Evolutionary conservation across 2,329 filamentous ascomycete species (phyloP).

Genomic region (Daldinia sp.): DNA sequence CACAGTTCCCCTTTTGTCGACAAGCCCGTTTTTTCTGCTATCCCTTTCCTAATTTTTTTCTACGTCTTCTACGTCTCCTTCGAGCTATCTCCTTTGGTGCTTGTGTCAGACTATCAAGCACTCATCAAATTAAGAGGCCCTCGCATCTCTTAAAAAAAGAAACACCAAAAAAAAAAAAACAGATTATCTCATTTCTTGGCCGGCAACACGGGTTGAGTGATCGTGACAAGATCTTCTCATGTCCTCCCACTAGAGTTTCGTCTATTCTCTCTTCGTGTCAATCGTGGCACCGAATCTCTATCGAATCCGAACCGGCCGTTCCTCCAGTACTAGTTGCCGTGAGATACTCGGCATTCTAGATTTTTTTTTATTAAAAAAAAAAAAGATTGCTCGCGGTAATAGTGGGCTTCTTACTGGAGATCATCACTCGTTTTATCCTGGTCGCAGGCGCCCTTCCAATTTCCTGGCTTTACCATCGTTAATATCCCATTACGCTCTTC

Average conservation of each 20-base stretch:
- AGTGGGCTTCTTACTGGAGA: conserved; percentile 54
- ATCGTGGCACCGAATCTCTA: conserved; percentile 42
- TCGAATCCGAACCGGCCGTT: conserved; percentile 36
- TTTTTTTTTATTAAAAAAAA: too few relatives aligned
- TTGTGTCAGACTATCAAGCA: conserved; percentile 30
- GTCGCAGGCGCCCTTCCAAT: conserved; percentile 66
- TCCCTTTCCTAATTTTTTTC: conserved; percentile 38
- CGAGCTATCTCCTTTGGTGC: conserved; percentile 29
- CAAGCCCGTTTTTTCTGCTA: conserved; percentile 33
- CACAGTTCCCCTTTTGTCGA: conserved; percentile 33
- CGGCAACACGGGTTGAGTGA: conserved; percentile 24
- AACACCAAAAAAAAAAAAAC: conserved; percentile 30
- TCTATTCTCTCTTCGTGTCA: conserved; percentile 41
- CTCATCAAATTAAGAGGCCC: conserved; percentile 23
- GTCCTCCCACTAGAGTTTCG: conserved; percentile 41
- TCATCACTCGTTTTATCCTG: conserved; percentile 54
- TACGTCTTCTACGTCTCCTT: conserved; percentile 29
- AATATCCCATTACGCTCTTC: conserved; percentile 16
- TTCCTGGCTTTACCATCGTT: conserved; percentile 49
- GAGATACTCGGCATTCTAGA: conserved; percentile 40
- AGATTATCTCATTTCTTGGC: conserved; percentile 32
- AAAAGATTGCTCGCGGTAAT: conserved; percentile 53
- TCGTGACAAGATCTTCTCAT: conserved; percentile 41
- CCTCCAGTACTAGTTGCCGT: conserved; percentile 39
- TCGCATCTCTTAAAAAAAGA: conserved; percentile 31